Evolutionary conservation across 192 early-diverging fungal genomes (phyloP).

Genomic region (Funneliformis geosporum): DNA sequence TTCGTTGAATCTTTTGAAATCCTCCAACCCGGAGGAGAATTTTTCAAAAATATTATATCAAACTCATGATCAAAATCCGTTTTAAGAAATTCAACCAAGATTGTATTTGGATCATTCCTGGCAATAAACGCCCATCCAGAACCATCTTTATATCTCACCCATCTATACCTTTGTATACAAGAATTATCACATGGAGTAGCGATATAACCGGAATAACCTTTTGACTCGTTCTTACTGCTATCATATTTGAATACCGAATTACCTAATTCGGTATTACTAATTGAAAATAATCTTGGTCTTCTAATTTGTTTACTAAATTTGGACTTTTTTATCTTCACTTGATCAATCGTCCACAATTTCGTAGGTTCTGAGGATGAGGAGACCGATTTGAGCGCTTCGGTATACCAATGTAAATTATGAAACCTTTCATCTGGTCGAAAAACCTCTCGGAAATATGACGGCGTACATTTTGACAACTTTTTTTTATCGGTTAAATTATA

Average conservation of each 20-base stretch:
- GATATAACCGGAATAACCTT: conserved; percentile 1
- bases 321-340: background rate
- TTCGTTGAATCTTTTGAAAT: background rate
- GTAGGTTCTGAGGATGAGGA: background rate
- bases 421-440: background rate
- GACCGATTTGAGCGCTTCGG: background rate
- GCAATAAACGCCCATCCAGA: conserved; percentile 2
- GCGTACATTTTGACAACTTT: background rate
- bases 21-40: conserved; percentile 10
- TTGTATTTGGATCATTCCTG: conserved; percentile 11
- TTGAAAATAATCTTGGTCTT: conserved; percentile 6
- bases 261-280: background rate
- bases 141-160: background rate
- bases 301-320: background rate
- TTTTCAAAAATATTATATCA: background rate
- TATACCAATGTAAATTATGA: conserved; percentile 11
- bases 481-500: background rate
- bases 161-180: conserved; percentile 12
- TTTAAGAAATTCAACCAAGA: background rate
- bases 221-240: background rate
- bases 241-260: background rate
- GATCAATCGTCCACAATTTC: background rate
- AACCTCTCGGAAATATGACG: background rate
- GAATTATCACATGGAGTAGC: background rate
- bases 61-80: background rate